Percentiles rank a stretch among this genome's conserved stretches.
Evolutionary conservation across 495 filamentous ascomycete species (phyloP).

Genomic region (Penicillium odoratum): DNA sequence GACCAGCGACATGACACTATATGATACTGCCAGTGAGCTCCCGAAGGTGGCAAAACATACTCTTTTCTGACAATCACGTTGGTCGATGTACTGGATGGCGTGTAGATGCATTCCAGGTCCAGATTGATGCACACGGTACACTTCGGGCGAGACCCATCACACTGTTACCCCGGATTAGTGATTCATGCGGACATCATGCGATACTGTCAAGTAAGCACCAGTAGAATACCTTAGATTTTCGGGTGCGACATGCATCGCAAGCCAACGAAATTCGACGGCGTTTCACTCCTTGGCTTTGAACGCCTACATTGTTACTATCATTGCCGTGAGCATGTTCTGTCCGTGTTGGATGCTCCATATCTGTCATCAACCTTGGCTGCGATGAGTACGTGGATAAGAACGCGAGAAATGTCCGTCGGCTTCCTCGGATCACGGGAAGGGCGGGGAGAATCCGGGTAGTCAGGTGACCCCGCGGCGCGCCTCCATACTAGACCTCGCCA

Average conservation of each 20-base stretch:
- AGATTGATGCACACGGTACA: background rate
- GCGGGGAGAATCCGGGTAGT: background rate
- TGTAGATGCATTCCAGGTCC: slow-evolving; percentile 1
- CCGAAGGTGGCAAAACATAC: background rate
- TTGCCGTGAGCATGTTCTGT: background rate
- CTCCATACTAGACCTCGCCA: too few relatives aligned
- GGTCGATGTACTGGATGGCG: slow-evolving; percentile 1
- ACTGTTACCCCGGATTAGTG: background rate
- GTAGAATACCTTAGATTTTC: slow-evolving; percentile 2
- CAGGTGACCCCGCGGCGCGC: background rate
- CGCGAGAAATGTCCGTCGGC: background rate
- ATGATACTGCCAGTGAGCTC: too few relatives aligned
- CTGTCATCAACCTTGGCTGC: background rate
- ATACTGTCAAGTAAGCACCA: background rate
- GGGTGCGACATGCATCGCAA: background rate
- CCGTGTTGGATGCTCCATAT: background rate
- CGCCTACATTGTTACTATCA: background rate
- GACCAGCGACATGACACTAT: too few relatives aligned
- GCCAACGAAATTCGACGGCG: background rate
- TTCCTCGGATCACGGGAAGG: background rate
- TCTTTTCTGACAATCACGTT: background rate
- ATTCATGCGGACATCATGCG: too few relatives aligned
- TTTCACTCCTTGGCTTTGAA: background rate
- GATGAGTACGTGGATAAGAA: background rate
- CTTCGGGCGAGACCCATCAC: background rate